Percentiles rank a stretch among this genome's conserved stretches.
phyloP scores from a whole-genome alignment of 176 grass and related monocot species.

The Oryza brachyantha region DNA sequence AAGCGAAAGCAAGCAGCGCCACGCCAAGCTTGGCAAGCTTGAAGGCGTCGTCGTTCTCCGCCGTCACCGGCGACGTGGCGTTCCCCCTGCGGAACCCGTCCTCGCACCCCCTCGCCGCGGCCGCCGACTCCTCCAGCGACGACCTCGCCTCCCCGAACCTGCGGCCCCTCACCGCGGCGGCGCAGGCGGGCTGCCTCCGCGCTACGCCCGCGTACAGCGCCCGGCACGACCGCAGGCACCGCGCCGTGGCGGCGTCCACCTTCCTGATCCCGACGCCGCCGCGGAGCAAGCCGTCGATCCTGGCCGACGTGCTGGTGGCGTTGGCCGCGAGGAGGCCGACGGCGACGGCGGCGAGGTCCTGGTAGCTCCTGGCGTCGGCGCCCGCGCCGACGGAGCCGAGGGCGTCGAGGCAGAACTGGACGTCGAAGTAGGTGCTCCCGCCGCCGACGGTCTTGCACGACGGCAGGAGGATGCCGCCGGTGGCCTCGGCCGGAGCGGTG shows the following conservation, averaged over 20 bases:
- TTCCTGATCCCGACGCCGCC: not conserved
- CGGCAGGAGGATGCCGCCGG: not conserved
- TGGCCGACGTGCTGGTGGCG: slow-evolving; percentile 30
- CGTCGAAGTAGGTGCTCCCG: slow-evolving; percentile 13
- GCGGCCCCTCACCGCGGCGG: not conserved
- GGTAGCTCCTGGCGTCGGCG: not conserved
- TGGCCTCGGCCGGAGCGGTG: not conserved
- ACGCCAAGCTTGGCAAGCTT: slow-evolving; percentile 32
- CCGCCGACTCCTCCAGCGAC: slow-evolving; percentile 10
- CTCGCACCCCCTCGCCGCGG: slow-evolving; percentile 10
- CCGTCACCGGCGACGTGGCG: not conserved
- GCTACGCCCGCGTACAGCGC: slow-evolving; percentile 3
- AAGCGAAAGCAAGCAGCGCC: not conserved
- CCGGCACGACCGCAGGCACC: slow-evolving; percentile 15
- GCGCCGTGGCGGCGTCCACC: not conserved
- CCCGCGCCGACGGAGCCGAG: slow-evolving; percentile 14
- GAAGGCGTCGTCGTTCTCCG: slow-evolving; percentile 17
- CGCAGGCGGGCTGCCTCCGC: not conserved
- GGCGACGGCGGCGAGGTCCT: not conserved
- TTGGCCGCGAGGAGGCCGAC: slow-evolving; percentile 22
- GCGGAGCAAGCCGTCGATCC: slow-evolving; percentile 13
- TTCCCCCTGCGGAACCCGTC: not conserved
- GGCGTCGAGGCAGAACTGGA: slow-evolving; percentile 14
- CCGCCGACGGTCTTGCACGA: slow-evolving; percentile 33
- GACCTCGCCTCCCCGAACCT: not conserved